Conservation (phyloP, 345 rosid species). For the Kandelia obovata region DNA sequence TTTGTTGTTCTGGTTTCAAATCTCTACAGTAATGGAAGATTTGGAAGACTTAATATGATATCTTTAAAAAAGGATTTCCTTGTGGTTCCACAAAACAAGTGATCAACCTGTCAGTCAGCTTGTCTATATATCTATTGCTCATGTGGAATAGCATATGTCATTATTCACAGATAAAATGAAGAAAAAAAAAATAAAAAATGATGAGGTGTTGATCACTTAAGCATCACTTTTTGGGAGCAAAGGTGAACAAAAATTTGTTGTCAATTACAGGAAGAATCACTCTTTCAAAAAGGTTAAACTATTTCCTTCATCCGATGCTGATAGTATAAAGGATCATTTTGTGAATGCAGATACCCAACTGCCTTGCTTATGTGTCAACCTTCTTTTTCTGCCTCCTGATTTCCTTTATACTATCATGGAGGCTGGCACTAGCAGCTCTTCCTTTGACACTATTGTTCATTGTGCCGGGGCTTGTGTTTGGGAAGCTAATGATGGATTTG, state of each 20-base stretch:
- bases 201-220: too few species aligned
- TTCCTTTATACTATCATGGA: slow-evolving; percentile 56
- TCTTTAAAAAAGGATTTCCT: too few species aligned
- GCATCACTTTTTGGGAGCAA: background rate
- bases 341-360: slow-evolving; percentile 51
- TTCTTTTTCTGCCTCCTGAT: slow-evolving; percentile 51
- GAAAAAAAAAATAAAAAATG: too few species aligned
- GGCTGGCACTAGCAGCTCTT: slow-evolving; percentile 50
- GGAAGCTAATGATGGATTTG: slow-evolving; percentile 61
- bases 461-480: slow-evolving; percentile 52
- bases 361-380: slow-evolving; percentile 47
- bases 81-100: too few species aligned
- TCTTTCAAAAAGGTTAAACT: background rate
- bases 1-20: too few species aligned
- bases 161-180: background rate
- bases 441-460: slow-evolving; percentile 56
- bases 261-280: too few species aligned
- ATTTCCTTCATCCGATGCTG: background rate
- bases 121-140: too few species aligned
- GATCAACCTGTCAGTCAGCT: too few species aligned
- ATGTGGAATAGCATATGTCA: background rate
- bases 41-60: too few species aligned
- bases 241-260: background rate
- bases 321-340: background rate
- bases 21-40: too few species aligned